Base-by-base conservation (phyloP, 768 basidiomycete species). In the Auricularia heimuer region DNA sequence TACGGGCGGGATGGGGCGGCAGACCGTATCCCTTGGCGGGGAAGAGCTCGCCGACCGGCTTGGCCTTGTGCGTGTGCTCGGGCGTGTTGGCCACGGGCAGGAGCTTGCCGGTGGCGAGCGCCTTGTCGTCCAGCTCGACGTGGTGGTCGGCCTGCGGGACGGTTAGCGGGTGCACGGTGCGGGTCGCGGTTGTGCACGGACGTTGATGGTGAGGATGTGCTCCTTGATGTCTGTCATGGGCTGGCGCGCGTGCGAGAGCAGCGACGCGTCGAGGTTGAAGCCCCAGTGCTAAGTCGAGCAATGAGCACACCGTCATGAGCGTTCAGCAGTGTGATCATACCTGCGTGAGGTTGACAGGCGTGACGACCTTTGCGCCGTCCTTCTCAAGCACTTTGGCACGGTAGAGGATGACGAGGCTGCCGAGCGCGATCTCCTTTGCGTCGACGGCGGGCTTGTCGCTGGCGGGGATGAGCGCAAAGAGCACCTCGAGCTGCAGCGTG, bases 331-430 rank as follows among this genome's bases (percentile, higher is more conserved):
- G 29, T 29, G 24, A 29, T 66, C 79, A 44, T 68, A 88, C 88
- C 81, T 90, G 88, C 6, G 89, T 89, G 14, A 90, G 73, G 70
- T 92, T 92, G 62, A 90, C 77, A 0, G 89, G 88, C 3, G 88
- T 90, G 3, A 90, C 85, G 11, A 62, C 54, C 35, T 75, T 75
- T 10, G 73, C 74, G 36, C 75, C 77, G 36, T 83, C 81, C 44
- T 54, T 63, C 18, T 56, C 63, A 21, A 76, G 65, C n/a, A 90
- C 74, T 71, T 82, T 86, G 4, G 88, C 87, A 33, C 89, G 80
- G 71, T 92, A 92, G 12, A 87, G 79, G 11, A 90, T 73, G 4
- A 85, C 76, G 47, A 89, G 77, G 68, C 85, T 86, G 12, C 89
- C 89, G n/a, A 90, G 74, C 65, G 80, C 75, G 64, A 77, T 81